Conservation (phyloP, 78 protist genomes). For the Isochrysis galbana region DNA sequence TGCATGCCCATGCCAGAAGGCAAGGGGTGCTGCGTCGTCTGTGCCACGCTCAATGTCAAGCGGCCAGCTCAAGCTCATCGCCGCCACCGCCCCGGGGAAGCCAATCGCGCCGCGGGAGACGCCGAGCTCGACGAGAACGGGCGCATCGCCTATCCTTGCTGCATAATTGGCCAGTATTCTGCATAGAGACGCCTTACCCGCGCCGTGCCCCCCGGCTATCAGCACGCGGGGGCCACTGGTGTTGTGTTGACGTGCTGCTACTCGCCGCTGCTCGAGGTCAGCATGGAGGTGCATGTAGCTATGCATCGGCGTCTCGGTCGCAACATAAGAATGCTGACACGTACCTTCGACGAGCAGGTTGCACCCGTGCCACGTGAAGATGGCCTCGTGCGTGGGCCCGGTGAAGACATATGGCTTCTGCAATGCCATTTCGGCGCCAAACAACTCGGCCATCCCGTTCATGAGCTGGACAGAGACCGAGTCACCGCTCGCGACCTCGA, state of each 20-base stretch:
- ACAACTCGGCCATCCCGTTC: slow-evolving; percentile 70
- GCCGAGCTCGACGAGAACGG: slow-evolving; percentile 72
- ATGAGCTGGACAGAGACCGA: background rate
- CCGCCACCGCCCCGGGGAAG: background rate
- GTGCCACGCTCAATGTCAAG: slow-evolving; percentile 18
- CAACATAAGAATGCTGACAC: background rate
- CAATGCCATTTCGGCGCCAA: slow-evolving; percentile 67
- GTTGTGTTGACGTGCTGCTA: background rate
- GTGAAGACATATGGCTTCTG: slow-evolving; percentile 44
- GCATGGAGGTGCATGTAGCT: slow-evolving; percentile 45
- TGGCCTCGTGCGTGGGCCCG: slow-evolving; percentile 41
- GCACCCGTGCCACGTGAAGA: slow-evolving; percentile 71
- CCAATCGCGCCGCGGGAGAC: slow-evolving; percentile 12
- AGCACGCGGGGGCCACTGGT: slow-evolving; percentile 47
- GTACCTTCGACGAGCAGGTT: slow-evolving; percentile 10
- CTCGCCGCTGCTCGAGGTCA: slow-evolving; percentile 53
- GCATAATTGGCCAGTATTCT: slow-evolving; percentile 63
- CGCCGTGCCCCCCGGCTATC: slow-evolving; percentile 74
- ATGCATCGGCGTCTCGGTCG: slow-evolving; percentile 72
- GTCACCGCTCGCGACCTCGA: background rate
- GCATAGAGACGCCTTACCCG: slow-evolving; percentile 73
- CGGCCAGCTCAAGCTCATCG: background rate
- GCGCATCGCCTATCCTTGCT: slow-evolving; percentile 44
- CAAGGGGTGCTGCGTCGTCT: slow-evolving; percentile 57
- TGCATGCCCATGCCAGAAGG: slow-evolving; percentile 70